Percentiles rank a stretch among this genome's conserved stretches.
These are phyloP conservation scores for Syncephalastrum monosporum DNA, from an alignment of 371 early-diverging fungal genomes.

Conservation along the genomic window DNA sequence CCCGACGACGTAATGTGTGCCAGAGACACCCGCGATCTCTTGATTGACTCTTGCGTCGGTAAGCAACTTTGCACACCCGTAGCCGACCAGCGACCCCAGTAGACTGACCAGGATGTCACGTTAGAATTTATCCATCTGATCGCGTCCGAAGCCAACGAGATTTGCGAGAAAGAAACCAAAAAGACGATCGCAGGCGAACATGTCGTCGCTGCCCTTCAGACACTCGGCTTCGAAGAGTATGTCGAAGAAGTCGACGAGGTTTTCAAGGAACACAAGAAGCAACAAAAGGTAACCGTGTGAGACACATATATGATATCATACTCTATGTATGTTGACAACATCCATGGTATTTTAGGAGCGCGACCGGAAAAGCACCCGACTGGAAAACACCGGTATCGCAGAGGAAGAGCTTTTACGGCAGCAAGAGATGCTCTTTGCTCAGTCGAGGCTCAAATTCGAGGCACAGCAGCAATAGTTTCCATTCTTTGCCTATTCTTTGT, in stretches of 20 bases:
- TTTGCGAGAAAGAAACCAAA: slow-evolving; percentile 96
- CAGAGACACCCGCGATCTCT: slow-evolving; percentile 94
- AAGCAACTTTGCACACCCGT: slow-evolving; percentile 13
- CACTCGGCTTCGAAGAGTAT: slow-evolving; percentile 93
- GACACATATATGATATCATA: no score
- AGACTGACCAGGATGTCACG: not conserved
- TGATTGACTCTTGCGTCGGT: slow-evolving; percentile 95
- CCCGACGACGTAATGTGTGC: slow-evolving; percentile 86
- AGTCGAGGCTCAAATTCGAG: slow-evolving; percentile 79
- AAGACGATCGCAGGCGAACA: slow-evolving; percentile 99
- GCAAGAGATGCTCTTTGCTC: slow-evolving; percentile 94
- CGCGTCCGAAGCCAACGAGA: slow-evolving; percentile 94
- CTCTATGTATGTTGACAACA: no score
- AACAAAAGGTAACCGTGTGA: slow-evolving; percentile 63
- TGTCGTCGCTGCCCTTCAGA: slow-evolving; percentile 87
- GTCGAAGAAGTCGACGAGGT: slow-evolving; percentile 87
- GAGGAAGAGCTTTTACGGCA: slow-evolving; percentile 88
- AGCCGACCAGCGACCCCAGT: no score
- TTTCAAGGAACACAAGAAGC: slow-evolving; percentile 86
- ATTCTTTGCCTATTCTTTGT: not conserved
- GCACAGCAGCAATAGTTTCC: slow-evolving; percentile 51
- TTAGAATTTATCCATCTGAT: slow-evolving; percentile 92
- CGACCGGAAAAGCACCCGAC: slow-evolving; percentile 81
- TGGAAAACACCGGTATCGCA: slow-evolving; percentile 88
- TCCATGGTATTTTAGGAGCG: slow-evolving; percentile 63